phyloP scores from a whole-genome alignment of 306 rosid species.

The Cucumis sativus region Cucumber_9930_V3 NC_026659.2:1681001-1681500 shows the following conservation, averaged over 20 bases:
- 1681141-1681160: background rate
- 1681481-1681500: too few relatives aligned
- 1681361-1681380: background rate
- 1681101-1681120: background rate
- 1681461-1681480: too few relatives aligned
- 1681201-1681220: background rate
- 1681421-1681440: background rate
- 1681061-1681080: background rate
- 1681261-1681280: constrained; percentile 8
- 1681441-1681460: too few relatives aligned
- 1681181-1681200: background rate
- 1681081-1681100: background rate
- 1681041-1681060: background rate
- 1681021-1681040: background rate
- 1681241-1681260: background rate
- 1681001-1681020: background rate
- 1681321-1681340: background rate
- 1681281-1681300: constrained; percentile 7
- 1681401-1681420: background rate
- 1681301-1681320: constrained; percentile 3
- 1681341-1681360: background rate
- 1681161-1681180: background rate
- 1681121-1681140: background rate
- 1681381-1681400: background rate
- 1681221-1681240: background rate